These are phyloP conservation scores for Trametes cingulata DNA, from an alignment of 768 basidiomycete species.

Conservation along the genomic window DNA sequence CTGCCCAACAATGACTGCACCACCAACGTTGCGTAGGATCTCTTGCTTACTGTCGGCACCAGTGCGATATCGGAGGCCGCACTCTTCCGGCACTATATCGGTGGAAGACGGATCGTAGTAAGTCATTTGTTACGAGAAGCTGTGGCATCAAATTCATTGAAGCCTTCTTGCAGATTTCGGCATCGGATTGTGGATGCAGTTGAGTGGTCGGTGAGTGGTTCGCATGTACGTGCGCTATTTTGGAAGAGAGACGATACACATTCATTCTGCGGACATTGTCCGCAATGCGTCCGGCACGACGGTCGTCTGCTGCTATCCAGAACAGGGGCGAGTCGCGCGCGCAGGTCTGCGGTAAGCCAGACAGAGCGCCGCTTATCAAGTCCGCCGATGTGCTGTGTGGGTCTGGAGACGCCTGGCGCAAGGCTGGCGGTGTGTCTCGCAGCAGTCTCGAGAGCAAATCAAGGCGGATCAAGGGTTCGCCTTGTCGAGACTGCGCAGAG, in stretches of 20 bases:
- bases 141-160: slow-evolving; percentile 4
- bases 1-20: slow-evolving; percentile 5
- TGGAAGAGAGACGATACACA: no score
- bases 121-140: slow-evolving; percentile 2
- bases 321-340: background rate
- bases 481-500: slow-evolving; percentile 17
- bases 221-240: background rate
- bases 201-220: background rate
- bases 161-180: background rate
- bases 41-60: background rate
- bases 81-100: background rate
- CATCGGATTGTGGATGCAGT: background rate
- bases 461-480: slow-evolving; percentile 18
- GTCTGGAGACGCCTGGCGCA: background rate
- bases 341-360: background rate
- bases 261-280: no score
- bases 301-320: background rate
- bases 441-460: slow-evolving; percentile 12
- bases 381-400: slow-evolving; percentile 11
- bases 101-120: background rate
- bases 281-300: no score
- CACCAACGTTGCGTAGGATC: background rate
- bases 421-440: slow-evolving; percentile 5
- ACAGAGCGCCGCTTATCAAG: slow-evolving; percentile 1
- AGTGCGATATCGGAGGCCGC: background rate